Percentiles rank a stretch among this genome's conserved stretches.
Evolutionary conservation across 305 asterid genomes (phyloP).

Genomic region (Rubia balearica): DNA sequence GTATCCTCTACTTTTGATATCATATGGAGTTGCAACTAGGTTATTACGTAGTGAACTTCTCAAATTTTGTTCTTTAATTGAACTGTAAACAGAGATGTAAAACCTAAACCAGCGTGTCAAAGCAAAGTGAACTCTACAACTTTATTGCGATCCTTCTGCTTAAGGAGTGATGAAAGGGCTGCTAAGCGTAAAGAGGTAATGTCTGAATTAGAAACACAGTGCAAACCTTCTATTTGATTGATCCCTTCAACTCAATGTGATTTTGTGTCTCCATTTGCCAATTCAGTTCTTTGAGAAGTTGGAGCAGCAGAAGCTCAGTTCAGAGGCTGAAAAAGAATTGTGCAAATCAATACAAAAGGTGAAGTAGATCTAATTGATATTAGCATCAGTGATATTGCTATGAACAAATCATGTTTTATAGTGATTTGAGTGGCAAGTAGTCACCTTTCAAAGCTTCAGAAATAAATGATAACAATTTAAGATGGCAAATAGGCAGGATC

Average conservation of each 20-base stretch:
- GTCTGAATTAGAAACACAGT: conserved; percentile 15
- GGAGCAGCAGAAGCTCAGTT: conserved; percentile 49
- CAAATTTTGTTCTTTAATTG: conserved; percentile 15
- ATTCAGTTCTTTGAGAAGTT: conserved; percentile 63
- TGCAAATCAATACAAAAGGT: conserved; percentile 53
- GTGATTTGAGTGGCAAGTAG: not conserved
- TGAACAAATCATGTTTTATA: not conserved
- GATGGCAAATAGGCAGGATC: not conserved
- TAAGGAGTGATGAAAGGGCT: conserved; percentile 82
- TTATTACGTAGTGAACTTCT: not conserved
- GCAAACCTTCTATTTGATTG: conserved; percentile 8
- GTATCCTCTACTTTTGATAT: not conserved
- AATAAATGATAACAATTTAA: not conserved
- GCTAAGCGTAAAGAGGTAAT: conserved; percentile 76
- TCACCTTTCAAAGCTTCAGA: not conserved
- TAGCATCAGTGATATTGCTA: not conserved
- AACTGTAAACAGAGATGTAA: conserved; percentile 38
- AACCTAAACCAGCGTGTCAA: conserved; percentile 28
- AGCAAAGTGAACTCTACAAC: conserved; percentile 36
- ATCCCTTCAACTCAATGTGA: conserved; percentile 17
- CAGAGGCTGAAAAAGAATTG: conserved; percentile 39
- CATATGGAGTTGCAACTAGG: not conserved
- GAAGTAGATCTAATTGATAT: conserved; percentile 2
- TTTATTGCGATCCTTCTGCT: conserved; percentile 46
- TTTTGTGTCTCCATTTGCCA: conserved; percentile 7